Conservation (phyloP, 108 stramenopile genomes). For the Conticribra guillardii region DNA sequence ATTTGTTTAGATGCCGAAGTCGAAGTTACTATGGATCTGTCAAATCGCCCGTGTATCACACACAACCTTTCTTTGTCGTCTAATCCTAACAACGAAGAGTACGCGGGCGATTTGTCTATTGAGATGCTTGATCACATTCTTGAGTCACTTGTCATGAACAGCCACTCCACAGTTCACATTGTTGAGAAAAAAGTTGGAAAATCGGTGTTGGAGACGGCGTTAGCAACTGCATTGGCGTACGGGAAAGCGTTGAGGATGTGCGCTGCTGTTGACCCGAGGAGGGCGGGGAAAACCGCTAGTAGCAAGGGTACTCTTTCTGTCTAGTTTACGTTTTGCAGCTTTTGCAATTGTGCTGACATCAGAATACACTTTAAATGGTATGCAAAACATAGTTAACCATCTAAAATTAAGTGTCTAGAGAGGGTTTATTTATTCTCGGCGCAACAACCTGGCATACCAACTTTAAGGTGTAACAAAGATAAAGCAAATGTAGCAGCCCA, state of each 20-base stretch:
- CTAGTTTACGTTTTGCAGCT: too few species aligned
- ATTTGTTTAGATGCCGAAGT: slow-evolving; percentile 47
- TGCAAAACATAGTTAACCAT: too few species aligned
- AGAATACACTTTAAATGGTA: too few species aligned
- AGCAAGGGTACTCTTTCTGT: slow-evolving; percentile 90
- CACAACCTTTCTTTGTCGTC: slow-evolving; percentile 60
- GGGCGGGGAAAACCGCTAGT: slow-evolving; percentile 79
- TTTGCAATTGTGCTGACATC: too few species aligned
- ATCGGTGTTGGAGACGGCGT: slow-evolving; percentile 48
- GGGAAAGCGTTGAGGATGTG: slow-evolving; percentile 75
- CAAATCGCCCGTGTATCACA: slow-evolving; percentile 81
- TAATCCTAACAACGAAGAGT: slow-evolving; percentile 41
- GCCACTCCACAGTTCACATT: slow-evolving; percentile 90
- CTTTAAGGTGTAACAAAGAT: slow-evolving; percentile 50
- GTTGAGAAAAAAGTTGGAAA: slow-evolving; percentile 50
- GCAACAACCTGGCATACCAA: slow-evolving; percentile 31
- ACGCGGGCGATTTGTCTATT: slow-evolving; percentile 66
- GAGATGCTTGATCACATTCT: slow-evolving; percentile 95
- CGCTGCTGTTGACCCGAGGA: slow-evolving; percentile 75
- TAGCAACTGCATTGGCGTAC: slow-evolving; percentile 74
- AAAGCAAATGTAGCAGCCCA: slow-evolving; percentile 71
- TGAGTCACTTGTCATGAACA: slow-evolving; percentile 89
- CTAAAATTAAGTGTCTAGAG: too few species aligned
- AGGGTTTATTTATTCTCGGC: slow-evolving; percentile 2
- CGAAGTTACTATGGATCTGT: slow-evolving; percentile 85